Percentiles rank a stretch among this genome's conserved stretches.
Evolutionary conservation across 148 eudicot genomes (phyloP).

Genomic region (Bassia scoparia): DNA sequence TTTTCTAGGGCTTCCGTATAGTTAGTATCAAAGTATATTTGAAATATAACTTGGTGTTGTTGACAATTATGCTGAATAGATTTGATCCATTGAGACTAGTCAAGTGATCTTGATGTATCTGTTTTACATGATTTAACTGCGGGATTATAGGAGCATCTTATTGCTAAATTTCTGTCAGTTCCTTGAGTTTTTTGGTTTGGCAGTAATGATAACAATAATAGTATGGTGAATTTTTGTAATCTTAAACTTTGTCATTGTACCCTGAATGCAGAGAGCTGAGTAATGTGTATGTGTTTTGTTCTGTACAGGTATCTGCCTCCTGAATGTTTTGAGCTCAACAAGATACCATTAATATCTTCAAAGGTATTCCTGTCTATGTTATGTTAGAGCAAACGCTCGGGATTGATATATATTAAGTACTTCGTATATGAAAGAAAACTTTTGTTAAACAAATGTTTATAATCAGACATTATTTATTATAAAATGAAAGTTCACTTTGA

Average conservation of each 20-base stretch:
- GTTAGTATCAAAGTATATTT: neutral
- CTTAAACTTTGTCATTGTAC: neutral
- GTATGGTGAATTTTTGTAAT: neutral
- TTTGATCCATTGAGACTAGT: neutral
- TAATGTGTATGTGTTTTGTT: constrained; percentile 1
- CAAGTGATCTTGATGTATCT: neutral
- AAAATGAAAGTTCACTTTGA: no score
- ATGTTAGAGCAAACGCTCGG: no score
- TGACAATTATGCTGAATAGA: neutral
- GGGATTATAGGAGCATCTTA: no score
- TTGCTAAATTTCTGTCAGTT: neutral
- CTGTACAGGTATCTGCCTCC: constrained; percentile 91
- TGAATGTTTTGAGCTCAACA: constrained; percentile 96
- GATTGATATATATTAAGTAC: no score
- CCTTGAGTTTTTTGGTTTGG: neutral
- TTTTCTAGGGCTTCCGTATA: neutral
- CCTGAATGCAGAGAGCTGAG: neutral
- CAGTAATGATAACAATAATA: neutral
- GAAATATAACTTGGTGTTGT: neutral
- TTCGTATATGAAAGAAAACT: no score
- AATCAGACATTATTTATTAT: no score
- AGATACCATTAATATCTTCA: constrained; percentile 89
- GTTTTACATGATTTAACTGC: neutral
- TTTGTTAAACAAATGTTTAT: no score
- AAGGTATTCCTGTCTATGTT: constrained; percentile 46